A percentile compares a stretch with the other conserved stretches of the same genome.
Evolutionary conservation across 306 rosid genomes (phyloP).

Genomic region (Fragaria ananassa): DNA sequence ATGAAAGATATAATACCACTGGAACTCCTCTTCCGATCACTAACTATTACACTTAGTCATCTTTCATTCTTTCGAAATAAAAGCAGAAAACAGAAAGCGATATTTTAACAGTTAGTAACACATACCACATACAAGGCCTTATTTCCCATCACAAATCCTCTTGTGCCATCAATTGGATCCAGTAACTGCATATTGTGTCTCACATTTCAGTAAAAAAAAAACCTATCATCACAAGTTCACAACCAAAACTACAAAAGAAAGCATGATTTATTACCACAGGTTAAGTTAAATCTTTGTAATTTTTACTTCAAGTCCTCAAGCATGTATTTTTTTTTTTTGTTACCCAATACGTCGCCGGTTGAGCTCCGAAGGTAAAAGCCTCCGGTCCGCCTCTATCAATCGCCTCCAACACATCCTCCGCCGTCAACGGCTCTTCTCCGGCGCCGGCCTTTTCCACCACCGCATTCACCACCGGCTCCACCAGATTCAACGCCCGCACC

Average conservation of each 20-base stretch:
- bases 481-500: constrained; percentile 57
- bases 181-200: constrained; percentile 56
- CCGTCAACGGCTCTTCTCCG: constrained; percentile 36
- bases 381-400: constrained; percentile 85
- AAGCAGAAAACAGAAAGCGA: not conserved
- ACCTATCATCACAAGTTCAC: not conserved
- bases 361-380: constrained; percentile 59
- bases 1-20: not conserved
- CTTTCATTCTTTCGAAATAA: not conserved
- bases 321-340: not conserved
- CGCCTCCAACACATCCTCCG: constrained; percentile 63
- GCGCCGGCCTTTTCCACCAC: constrained; percentile 43
- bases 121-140: constrained; percentile 73
- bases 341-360: constrained; percentile 90
- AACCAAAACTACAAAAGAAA: constrained; percentile 8
- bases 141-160: constrained; percentile 63
- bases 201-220: not conserved
- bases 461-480: constrained; percentile 49
- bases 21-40: not conserved
- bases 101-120: constrained; percentile 1
- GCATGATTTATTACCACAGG: constrained; percentile 3
- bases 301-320: not conserved
- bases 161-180: constrained; percentile 92
- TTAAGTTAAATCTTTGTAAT: not conserved
- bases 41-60: not conserved